These are phyloP conservation scores for Pseudogymnoascus sp. DNA, from an alignment of 2,329 filamentous ascomycete genomes.

Conservation along the genomic window DNA sequence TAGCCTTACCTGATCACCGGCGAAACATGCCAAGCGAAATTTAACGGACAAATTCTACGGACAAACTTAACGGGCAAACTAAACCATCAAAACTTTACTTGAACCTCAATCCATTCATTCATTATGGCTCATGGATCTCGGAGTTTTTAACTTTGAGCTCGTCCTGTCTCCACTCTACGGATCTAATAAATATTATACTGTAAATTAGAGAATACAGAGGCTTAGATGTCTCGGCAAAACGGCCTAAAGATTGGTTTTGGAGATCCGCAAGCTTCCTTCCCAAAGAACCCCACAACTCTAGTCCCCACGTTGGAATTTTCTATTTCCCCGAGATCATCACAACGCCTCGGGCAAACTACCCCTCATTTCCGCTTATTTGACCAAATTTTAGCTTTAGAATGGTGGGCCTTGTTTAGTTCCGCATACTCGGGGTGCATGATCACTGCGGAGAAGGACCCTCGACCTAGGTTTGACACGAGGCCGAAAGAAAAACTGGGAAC, in stretches of 20 bases:
- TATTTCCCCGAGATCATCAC: constrained; percentile 1
- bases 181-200: not conserved
- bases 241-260: not conserved
- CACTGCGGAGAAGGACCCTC: not conserved
- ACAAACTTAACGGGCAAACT: not conserved
- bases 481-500: not conserved
- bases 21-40: not conserved
- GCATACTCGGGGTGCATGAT: constrained; percentile 1
- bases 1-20: not conserved
- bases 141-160: not conserved
- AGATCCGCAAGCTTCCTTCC: not conserved
- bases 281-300: not conserved
- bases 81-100: not conserved
- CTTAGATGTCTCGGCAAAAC: not conserved
- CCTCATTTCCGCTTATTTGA: not conserved
- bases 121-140: not conserved
- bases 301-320: not conserved
- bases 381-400: not conserved
- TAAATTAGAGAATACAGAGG: not conserved
- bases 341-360: not conserved
- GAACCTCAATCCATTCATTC: not conserved
- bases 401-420: not conserved
- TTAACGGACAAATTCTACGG: not conserved
- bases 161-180: not conserved
- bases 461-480: not conserved